Base-by-base conservation (phyloP, 371 early-diverging fungal species). In the Neoconidiobolus thromboides region DNA sequence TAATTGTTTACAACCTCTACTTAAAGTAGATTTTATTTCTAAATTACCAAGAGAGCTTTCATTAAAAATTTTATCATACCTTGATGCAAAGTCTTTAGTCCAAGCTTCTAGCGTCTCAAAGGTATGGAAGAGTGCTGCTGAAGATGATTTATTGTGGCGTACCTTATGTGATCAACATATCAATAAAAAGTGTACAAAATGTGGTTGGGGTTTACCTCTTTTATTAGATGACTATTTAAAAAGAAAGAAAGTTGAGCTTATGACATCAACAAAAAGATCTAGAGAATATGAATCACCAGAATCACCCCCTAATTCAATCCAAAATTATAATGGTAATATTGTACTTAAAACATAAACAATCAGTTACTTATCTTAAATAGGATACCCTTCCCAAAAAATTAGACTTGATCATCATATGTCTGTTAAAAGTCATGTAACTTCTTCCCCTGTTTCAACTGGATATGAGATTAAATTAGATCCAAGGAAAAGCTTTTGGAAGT, bases 131-230 rank as follows among this genome's bases (percentile, higher is more conserved):
- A 64, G 66, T 1, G 63, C 91, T 36, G 87, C 94, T 0, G 89
- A 96, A 62, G 91, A 91, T 63, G 90, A 95, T 65, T 67, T 77
- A 0, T 69, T 96, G 38, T 96, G 96, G 96, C 87, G 93, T 60
- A 73, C 86, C 48, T 88, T 96, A 89, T 96, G 96, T 64, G 87
- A 85, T 44, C 95, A 94, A 69, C 96, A 96, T 64, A 94, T 95
- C 60, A 91, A 93, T 71, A 87, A 86, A 65, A 87, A 91, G 64
- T 96, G 96, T 65, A 73, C 75, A 43, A 93, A 86, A 65, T 96
- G 96, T 66, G 96, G 96, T 2, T 96, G 95, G 95, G 93, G 94
- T 1, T 65, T 91, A 47, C 93, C 91, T 12, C 65, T 85, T 51
- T 69, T 91, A 9, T 57, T 61, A 36, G 61, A 61, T 5, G 38